Evolutionary conservation across 106 monocot genomes (phyloP), one percentile per base, ranked within the genome.

Genomic region (Dendrobium nobile): DNA sequence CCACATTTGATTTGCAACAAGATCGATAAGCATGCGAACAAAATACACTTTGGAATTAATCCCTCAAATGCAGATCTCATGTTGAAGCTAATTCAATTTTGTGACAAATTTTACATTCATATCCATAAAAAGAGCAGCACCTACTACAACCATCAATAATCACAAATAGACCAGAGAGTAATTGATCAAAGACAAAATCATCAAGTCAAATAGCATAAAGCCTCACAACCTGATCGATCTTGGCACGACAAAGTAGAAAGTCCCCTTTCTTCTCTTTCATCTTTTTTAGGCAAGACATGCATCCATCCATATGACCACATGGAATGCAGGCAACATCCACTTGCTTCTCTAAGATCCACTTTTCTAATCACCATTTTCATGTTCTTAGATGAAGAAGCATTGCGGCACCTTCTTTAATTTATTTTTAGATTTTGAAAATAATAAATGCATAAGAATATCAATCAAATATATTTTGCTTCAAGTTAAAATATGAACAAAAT

Each of bases 291-390:
- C 97, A 98, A 15, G 85, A 73, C 92, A 95, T 95, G 82, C 95
- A 92, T n/a, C 92, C 95, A 13, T 85, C 90, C 95, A 95, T 90
- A 82, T 98, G 97, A 55, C 97, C 94, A 33, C 97, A 98, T 0
- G 97, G 97, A 80, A 98, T 88, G 78, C 94, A 94, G 20, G 92
- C 97, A 9, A 89, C 94, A 67, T 98, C 91, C 18, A 86, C 91
- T 27, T 86, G 82, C n/a, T 87, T 89, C 84, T 97, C 96, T 79
- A 90, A 84, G 77, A 31, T 31, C 31, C 31, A 31, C 31, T 31
- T 31, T 31, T 31, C 31, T 31, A 31, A 1, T 31, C 0, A 31
- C 31, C 31, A 31, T 31, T 31, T 31, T 31, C 31, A 31, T 31
- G 31, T 31, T 31, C 31, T 31, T 31, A 31, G 31, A 31, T 31